phyloP scores from a whole-genome alignment of 1,284 basidiomycete genomes.

The Ceratobasidium sp. region DNA sequence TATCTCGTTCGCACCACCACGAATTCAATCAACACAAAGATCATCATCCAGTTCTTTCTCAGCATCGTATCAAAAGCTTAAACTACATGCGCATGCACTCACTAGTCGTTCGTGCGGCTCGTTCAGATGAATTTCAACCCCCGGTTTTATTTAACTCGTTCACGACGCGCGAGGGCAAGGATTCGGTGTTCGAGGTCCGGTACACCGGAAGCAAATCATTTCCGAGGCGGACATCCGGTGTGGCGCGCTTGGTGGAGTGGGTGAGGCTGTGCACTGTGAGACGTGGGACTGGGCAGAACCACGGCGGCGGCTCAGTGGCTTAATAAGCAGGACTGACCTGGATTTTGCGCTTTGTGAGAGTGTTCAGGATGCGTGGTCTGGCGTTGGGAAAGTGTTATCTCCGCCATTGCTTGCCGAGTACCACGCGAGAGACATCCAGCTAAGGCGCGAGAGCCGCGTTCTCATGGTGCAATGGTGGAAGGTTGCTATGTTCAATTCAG shows the following conservation, averaged over 20 bases:
- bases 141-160: slow-evolving; percentile 21
- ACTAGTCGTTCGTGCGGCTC: slow-evolving; percentile 25
- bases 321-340: too few relatives aligned
- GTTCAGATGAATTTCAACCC: slow-evolving; percentile 33
- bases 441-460: too few relatives aligned
- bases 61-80: background rate
- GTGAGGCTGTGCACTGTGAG: background rate
- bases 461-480: too few relatives aligned
- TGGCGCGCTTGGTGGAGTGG: slow-evolving; percentile 6
- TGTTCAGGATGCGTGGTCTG: too few relatives aligned
- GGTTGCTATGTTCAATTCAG: too few relatives aligned
- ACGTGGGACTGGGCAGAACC: slow-evolving; percentile 10
- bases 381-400: too few relatives aligned
- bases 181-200: slow-evolving; percentile 25
- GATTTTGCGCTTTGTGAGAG: too few relatives aligned
- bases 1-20: background rate
- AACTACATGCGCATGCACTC: slow-evolving; percentile 15
- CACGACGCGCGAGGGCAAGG: slow-evolving; percentile 37
- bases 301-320: background rate
- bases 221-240: background rate
- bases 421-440: too few relatives aligned
- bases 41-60: slow-evolving; percentile 1
- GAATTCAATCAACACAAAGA: slow-evolving; percentile 10
- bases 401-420: too few relatives aligned
- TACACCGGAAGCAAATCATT: slow-evolving; percentile 39